Percentiles rank a stretch among this genome's conserved stretches.
These are phyloP conservation scores for Tolypocladium guangdongense DNA, from an alignment of 2,329 filamentous ascomycete genomes.

Conservation along the genomic window DNA sequence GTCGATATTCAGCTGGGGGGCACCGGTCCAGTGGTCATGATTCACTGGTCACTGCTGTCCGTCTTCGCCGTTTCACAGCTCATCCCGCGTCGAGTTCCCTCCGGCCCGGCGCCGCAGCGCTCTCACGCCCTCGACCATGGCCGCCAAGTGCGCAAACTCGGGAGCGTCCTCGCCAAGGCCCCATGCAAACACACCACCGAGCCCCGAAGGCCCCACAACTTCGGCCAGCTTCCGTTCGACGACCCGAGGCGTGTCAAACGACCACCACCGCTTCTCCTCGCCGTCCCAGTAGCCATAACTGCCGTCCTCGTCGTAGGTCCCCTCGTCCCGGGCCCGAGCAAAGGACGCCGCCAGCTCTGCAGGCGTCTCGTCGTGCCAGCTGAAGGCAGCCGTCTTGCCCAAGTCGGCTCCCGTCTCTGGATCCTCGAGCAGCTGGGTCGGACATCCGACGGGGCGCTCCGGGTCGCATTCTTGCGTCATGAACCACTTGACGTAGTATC, in stretches of 20 bases:
- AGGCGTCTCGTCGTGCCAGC: constrained; percentile 46
- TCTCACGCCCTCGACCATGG: constrained; percentile 14
- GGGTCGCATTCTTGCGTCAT: constrained; percentile 33
- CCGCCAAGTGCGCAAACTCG: constrained; percentile 27
- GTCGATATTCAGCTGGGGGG: background rate
- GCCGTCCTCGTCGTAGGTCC: constrained; percentile 45
- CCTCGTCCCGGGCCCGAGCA: constrained; percentile 37
- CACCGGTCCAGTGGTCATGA: background rate
- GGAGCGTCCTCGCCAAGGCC: constrained; percentile 57
- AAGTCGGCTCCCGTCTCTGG: constrained; percentile 44
- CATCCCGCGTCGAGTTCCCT: background rate
- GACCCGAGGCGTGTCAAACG: constrained; percentile 54
- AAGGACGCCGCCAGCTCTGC: constrained; percentile 46
- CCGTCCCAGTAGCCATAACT: constrained; percentile 61
- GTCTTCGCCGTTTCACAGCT: background rate
- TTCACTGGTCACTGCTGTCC: background rate
- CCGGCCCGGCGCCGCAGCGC: background rate
- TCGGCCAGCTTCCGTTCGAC: constrained; percentile 51
- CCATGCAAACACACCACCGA: constrained; percentile 70
- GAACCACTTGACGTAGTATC: constrained; percentile 59
- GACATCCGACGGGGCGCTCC: constrained; percentile 38
- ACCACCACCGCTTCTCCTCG: constrained; percentile 55
- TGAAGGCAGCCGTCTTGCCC: constrained; percentile 46
- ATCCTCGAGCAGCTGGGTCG: constrained; percentile 46
- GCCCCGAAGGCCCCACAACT: constrained; percentile 41